phyloP scores from a whole-genome alignment of 768 basidiomycete genomes.

The Russula earlei region DNA sequence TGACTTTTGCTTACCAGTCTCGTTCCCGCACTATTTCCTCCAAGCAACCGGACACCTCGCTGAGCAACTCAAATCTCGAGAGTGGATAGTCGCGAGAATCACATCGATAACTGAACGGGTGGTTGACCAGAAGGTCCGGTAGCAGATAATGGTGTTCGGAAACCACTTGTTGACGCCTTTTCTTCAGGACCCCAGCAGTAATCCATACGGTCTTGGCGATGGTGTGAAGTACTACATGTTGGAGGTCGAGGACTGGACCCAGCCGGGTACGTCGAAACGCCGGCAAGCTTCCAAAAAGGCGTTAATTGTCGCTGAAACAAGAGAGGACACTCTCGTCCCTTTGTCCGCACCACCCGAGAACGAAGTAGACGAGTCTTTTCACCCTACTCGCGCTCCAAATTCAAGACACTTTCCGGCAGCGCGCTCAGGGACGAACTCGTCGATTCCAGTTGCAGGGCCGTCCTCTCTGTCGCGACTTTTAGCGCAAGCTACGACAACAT shows the following conservation, averaged over 20 bases:
- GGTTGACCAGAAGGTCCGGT: constrained; percentile 64
- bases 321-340: constrained; percentile 33
- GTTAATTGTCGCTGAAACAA: constrained; percentile 30
- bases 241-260: constrained; percentile 90
- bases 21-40: constrained; percentile 96
- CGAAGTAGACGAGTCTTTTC: constrained; percentile 67
- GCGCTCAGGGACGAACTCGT: constrained; percentile 56
- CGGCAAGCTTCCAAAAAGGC: constrained; percentile 44
- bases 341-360: constrained; percentile 57
- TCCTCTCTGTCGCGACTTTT: constrained; percentile 73
- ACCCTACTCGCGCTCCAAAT: constrained; percentile 52
- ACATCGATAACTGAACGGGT: constrained; percentile 81
- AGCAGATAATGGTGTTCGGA: not conserved
- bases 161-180: not conserved
- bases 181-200: constrained; percentile 64
- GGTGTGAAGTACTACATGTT: constrained; percentile 92
- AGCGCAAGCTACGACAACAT: constrained; percentile 50
- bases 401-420: constrained; percentile 52
- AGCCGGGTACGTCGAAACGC: constrained; percentile 56
- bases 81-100: constrained; percentile 93
- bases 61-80: constrained; percentile 82
- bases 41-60: constrained; percentile 78
- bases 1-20: constrained; percentile 47
- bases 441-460: constrained; percentile 62
- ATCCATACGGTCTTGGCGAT: constrained; percentile 82